A percentile compares a stretch with the other conserved stretches of the same genome.
Evolutionary conservation across 164 flowering plant species (phyloP).

Genomic region (Berberis vulgaris): DNA sequence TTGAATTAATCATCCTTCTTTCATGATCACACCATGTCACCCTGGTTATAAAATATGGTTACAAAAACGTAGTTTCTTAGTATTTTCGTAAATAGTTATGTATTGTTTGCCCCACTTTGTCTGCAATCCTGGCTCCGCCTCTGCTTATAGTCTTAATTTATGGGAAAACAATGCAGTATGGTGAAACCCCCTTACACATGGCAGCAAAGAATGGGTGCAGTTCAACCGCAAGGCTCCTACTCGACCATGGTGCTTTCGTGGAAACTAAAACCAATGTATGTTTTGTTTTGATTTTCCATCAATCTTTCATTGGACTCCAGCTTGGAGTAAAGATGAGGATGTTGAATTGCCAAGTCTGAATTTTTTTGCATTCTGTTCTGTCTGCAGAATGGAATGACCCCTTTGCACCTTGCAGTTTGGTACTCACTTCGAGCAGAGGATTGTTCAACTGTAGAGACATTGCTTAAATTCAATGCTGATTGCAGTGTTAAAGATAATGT

Average conservation of each 20-base stretch:
- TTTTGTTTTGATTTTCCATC: not conserved
- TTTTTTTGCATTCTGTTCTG: slow-evolving; percentile 1
- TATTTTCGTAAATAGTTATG: too few species aligned
- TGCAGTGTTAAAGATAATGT: slow-evolving; percentile 86
- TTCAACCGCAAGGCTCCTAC: slow-evolving; percentile 71
- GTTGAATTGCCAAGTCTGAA: not conserved
- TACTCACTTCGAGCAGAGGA: slow-evolving; percentile 63
- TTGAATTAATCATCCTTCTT: too few species aligned
- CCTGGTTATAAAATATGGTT: too few species aligned
- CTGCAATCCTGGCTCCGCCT: too few species aligned
- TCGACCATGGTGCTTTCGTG: slow-evolving; percentile 68
- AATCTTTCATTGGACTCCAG: not conserved
- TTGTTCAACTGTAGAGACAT: slow-evolving; percentile 56
- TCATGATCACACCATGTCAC: too few species aligned
- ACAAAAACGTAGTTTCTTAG: too few species aligned
- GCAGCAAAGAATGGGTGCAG: slow-evolving; percentile 96
- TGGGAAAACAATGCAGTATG: slow-evolving; percentile 48
- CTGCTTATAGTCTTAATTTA: too few species aligned
- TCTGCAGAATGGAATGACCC: slow-evolving; percentile 98
- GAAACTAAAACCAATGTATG: slow-evolving; percentile 91
- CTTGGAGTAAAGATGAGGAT: not conserved
- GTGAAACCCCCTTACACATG: slow-evolving; percentile 98
- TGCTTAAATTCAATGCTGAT: slow-evolving; percentile 80
- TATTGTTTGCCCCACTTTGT: too few species aligned
- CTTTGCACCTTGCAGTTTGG: slow-evolving; percentile 98